These are phyloP conservation scores for Floccularia luteovirens DNA, from an alignment of 768 basidiomycete genomes.

Conservation along the genomic window DNA sequence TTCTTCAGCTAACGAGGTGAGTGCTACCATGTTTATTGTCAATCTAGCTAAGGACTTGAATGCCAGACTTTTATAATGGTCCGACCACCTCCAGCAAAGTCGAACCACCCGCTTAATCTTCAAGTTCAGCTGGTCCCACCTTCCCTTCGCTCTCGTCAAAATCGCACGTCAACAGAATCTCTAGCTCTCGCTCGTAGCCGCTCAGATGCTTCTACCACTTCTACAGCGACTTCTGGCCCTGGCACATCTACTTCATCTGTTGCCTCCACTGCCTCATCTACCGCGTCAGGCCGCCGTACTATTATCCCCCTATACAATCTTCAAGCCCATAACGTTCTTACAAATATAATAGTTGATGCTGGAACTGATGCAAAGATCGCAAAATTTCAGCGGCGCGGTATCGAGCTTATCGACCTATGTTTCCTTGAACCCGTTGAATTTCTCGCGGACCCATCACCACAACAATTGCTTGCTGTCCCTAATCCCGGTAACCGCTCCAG, in stretches of 20 bases:
- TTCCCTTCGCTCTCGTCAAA: conserved; percentile 33
- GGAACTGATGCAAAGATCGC: conserved; percentile 86
- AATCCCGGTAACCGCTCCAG: conserved; percentile 22
- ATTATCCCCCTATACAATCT: conserved; percentile 87
- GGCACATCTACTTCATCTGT: conserved; percentile 11
- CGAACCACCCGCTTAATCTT: conserved; percentile 83
- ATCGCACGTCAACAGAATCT: conserved; percentile 20
- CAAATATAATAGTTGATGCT: conserved; percentile 80
- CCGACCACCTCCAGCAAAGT: conserved; percentile 77
- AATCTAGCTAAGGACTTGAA: too few relatives aligned
- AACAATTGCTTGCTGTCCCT: conserved; percentile 7
- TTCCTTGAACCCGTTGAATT: conserved; percentile 79
- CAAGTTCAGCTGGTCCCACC: conserved; percentile 90
- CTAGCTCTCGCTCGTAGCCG: background rate
- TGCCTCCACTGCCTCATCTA: conserved; percentile 19
- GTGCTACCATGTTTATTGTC: too few relatives aligned
- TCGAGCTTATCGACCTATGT: conserved; percentile 74
- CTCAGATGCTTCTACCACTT: background rate
- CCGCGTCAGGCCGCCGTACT: conserved; percentile 51
- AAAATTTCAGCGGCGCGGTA: conserved; percentile 61
- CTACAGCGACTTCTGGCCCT: conserved; percentile 2
- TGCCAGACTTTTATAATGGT: conserved; percentile 93
- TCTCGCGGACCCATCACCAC: conserved; percentile 41
- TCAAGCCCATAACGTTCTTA: conserved; percentile 81
- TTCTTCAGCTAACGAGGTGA: too few relatives aligned